Base-by-base conservation (phyloP, 2,329 filamentous ascomycete genomes). In the Exophiala sp. region DNA sequence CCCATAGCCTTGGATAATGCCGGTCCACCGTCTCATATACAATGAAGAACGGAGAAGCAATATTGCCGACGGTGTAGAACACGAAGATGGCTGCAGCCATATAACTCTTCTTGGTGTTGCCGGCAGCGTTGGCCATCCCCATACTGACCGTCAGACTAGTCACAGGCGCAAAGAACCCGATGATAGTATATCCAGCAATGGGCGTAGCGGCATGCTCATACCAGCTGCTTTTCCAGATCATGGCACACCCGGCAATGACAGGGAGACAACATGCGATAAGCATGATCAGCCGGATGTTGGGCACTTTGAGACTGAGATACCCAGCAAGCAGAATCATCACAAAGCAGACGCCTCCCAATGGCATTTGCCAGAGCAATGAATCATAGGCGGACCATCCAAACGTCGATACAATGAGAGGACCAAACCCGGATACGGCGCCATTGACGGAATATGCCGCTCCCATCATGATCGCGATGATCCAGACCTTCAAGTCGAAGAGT, bases 81-180 rank as follows among this genome's bases (percentile, higher is more conserved):
- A 86, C 82, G 55, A 88, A 89, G 1, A 86, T 83, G 0, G 81
- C 81, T 0, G 82, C 81, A 0, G 85, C 82, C 74, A 85, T 87
- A 60, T 85, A 82, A 56, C 81, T 85, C 72, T 88, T 88, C 70
- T 89, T 89, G 0, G 85, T 88, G 19, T 85, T 78, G 0, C 86
- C 85, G 0, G 85, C 84, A 0, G 88, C 83, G 57, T 89, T 89
- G 9, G 79, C 78, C 73, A 79, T 79, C 0, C 76, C 77, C 2
- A 80, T 62, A 0, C 72, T 73, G 35, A 81, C 78, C 2, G 76
- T 74, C n/a, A 79, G 69, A 37, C 79, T 82, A 0, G 86, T 84
- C 0, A 86, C 83, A 0, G 79, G 81, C 0, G 83, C 84, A 56
- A 88, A 88, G 57, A 83, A 85, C 0, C 85, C 85, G 1, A 83